Conservation (phyloP, 1,284 basidiomycete genomes). For the Butyriboletus appendiculatus region DNA sequence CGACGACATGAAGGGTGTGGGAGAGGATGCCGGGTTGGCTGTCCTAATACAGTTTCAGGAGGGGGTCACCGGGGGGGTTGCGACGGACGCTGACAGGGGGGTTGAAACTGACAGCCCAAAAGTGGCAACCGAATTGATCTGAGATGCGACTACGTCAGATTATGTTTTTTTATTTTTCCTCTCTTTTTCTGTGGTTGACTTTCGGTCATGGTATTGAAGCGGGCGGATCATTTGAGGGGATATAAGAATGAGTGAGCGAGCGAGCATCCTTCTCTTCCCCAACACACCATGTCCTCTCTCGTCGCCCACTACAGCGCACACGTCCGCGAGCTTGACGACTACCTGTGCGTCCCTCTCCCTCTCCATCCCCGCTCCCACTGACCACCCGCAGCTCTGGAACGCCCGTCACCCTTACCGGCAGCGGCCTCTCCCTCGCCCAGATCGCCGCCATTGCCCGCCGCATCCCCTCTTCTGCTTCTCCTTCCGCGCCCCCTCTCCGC, state of each 20-base stretch:
- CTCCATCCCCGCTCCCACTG: background rate
- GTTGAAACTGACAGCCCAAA: background rate
- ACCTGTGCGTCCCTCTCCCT: conserved; percentile 45
- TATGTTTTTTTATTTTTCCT: conserved; percentile 1
- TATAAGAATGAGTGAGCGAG: conserved; percentile 6
- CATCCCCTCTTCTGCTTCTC: conserved; percentile 34
- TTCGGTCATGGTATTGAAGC: background rate
- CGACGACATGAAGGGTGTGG: no score
- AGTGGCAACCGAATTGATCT: conserved; percentile 5
- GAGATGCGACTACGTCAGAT: conserved; percentile 11
- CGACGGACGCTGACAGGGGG: background rate
- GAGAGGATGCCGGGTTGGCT: no score
- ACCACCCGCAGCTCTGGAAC: conserved; percentile 51
- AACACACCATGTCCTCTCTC: conserved; percentile 33
- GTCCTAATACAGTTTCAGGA: no score
- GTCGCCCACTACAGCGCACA: conserved; percentile 51
- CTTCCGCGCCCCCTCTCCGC: conserved; percentile 39
- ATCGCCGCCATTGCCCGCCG: conserved; percentile 73
- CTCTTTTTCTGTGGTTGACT: no score
- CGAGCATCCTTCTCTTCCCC: background rate
- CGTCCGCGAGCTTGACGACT: conserved; percentile 51
- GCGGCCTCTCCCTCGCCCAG: conserved; percentile 69
- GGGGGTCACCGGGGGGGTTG: background rate
- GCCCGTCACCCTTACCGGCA: conserved; percentile 65
- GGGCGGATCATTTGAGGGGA: conserved; percentile 12